A percentile compares a stretch with the other conserved stretches of the same genome.
Conservation (phyloP, 2,329 filamentous ascomycete species). For the Phialophora verrucosa region DNA sequence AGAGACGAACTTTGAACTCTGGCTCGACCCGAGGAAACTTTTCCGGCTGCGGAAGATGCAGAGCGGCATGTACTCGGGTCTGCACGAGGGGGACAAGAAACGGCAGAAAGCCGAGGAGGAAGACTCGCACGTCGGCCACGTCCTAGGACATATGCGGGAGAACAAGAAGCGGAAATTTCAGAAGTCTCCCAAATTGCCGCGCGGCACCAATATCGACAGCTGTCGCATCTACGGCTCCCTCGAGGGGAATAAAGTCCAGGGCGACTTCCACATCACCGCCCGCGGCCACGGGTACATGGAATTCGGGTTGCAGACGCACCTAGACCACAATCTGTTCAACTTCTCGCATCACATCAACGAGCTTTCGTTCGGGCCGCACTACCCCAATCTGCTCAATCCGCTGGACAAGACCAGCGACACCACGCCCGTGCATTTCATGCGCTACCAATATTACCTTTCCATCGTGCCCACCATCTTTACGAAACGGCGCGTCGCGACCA, state of each 20-base stretch:
- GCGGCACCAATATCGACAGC: conserved; percentile 66
- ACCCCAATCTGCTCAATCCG: conserved; percentile 89
- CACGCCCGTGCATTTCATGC: conserved; percentile 81
- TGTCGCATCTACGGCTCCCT: conserved; percentile 90
- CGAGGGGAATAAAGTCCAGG: conserved; percentile 94
- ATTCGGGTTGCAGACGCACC: conserved; percentile 66
- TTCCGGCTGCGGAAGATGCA: conserved; percentile 60
- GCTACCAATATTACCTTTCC: conserved; percentile 97
- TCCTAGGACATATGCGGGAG: conserved; percentile 73
- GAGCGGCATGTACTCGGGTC: conserved; percentile 58
- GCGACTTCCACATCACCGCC: conserved; percentile 97
- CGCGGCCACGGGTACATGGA: conserved; percentile 93
- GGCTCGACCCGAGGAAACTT: conserved; percentile 52
- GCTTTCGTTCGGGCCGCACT: conserved; percentile 95
- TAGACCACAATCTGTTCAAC: conserved; percentile 92
- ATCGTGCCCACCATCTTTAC: conserved; percentile 94
- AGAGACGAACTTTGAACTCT: conserved; percentile 78
- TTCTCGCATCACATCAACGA: conserved; percentile 97
- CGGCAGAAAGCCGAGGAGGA: conserved; percentile 57
- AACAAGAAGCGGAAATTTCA: conserved; percentile 69
- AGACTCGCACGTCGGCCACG: conserved; percentile 90
- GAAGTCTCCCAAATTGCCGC: conserved; percentile 73
- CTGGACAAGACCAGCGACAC: conserved; percentile 86
- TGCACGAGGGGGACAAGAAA: conserved; percentile 68
- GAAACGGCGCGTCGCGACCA: conserved; percentile 50